Conservation (phyloP, 2,329 filamentous ascomycete species). For the Botrytis squamosa region DNA sequence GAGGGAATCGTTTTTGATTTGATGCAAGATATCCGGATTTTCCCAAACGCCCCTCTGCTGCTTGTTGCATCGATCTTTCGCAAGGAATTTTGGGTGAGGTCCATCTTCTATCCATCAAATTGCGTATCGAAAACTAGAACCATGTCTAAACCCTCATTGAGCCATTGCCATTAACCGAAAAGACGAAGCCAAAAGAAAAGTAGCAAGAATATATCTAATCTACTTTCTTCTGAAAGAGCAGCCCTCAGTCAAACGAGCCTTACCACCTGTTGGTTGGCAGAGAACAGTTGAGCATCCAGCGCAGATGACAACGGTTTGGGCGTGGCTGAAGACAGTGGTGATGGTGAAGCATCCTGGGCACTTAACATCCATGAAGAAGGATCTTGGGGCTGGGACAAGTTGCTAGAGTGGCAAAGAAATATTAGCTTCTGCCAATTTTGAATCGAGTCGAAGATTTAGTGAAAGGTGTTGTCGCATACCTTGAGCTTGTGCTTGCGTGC, state of each 20-base stretch:
- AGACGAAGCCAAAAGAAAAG: constrained; percentile 42
- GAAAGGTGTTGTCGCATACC: constrained; percentile 56
- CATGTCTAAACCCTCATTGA: constrained; percentile 35
- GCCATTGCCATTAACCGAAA: constrained; percentile 32
- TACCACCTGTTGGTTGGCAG: constrained; percentile 99
- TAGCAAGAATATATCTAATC: constrained; percentile 47
- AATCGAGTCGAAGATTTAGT: not conserved
- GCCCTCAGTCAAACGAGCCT: constrained; percentile 97
- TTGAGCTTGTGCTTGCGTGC: constrained; percentile 99
- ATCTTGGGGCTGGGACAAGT: constrained; percentile 93
- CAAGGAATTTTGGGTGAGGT: constrained; percentile 52
- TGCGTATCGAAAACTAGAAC: constrained; percentile 41
- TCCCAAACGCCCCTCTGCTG: constrained; percentile 64
- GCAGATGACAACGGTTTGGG: constrained; percentile 99
- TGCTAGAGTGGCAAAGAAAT: constrained; percentile 52
- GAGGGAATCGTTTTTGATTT: constrained; percentile 40
- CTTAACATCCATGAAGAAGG: constrained; percentile 99
- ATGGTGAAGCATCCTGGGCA: constrained; percentile 99
- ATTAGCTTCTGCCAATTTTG: constrained; percentile 18
- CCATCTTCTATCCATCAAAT: constrained; percentile 72
- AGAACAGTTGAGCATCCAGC: constrained; percentile 99
- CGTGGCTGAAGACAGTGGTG: constrained; percentile 99
- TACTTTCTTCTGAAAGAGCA: constrained; percentile 99
- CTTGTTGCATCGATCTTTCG: constrained; percentile 38
- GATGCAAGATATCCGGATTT: constrained; percentile 79